These are phyloP conservation scores for Phytophthora podocarpi DNA, from an alignment of 352 stramenopile species.

Conservation along the genomic window DNA sequence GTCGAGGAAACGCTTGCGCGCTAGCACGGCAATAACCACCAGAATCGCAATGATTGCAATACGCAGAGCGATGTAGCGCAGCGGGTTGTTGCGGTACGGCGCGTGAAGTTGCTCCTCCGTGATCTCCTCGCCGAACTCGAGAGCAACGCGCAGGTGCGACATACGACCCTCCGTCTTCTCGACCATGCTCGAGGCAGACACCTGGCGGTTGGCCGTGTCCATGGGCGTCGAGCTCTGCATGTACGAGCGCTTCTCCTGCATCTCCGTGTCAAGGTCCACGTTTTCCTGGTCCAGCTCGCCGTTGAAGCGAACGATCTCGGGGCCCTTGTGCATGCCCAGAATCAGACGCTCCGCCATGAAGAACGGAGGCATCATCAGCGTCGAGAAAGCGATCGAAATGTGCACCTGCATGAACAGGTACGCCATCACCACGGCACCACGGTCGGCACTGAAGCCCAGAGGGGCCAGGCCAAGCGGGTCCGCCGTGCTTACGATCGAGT, in stretches of 20 bases:
- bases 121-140: slow-evolving; percentile 45
- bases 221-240: slow-evolving; percentile 39
- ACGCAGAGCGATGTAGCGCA: slow-evolving; percentile 56
- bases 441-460: slow-evolving; percentile 45
- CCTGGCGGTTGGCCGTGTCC: slow-evolving; percentile 14
- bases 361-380: slow-evolving; percentile 54
- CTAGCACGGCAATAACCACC: slow-evolving; percentile 43
- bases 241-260: slow-evolving; percentile 33
- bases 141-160: slow-evolving; percentile 42
- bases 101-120: slow-evolving; percentile 27
- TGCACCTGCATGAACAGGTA: slow-evolving; percentile 66
- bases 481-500: slow-evolving; percentile 43
- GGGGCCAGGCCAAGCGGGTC: not conserved
- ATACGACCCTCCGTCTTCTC: slow-evolving; percentile 33
- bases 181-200: slow-evolving; percentile 25
- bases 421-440: slow-evolving; percentile 45
- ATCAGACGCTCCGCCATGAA: slow-evolving; percentile 53
- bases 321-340: slow-evolving; percentile 54
- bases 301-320: slow-evolving; percentile 28
- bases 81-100: slow-evolving; percentile 44
- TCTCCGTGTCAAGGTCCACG: slow-evolving; percentile 33
- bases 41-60: slow-evolving; percentile 47
- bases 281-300: slow-evolving; percentile 25
- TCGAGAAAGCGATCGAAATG: slow-evolving; percentile 59
- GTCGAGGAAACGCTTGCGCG: slow-evolving; percentile 60